Evolutionary conservation across 2,329 filamentous ascomycete species (phyloP), one percentile per base, ranked within the genome.

Genomic region (Diaporthe velutina): DNA sequence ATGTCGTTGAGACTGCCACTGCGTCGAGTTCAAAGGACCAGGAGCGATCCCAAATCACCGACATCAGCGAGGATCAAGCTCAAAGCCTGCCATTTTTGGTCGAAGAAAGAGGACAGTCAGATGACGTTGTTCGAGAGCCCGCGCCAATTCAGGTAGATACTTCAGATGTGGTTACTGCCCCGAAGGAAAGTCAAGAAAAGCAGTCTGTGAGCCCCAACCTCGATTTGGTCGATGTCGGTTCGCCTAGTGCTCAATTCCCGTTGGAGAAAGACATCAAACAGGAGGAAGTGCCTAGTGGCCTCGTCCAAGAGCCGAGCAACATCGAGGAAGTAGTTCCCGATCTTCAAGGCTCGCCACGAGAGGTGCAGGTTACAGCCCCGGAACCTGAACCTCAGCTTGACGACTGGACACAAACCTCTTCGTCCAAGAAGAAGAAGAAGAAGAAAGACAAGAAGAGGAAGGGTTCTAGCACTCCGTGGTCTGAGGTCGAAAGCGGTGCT

Each of bases 401-500:
- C 77, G 80, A 73, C 77, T 71, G 74, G 42, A 78, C 81, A 33
- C 35, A 45, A 45, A 68, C 79, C 17, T 76, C 79, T 61, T 79
- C 79, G 58, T 78, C 78, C 28, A 83, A 83, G 74, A 75, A 76
- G 48, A 75, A 57, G 64, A 75, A 57, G 64, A 83, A 84, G 64
- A 77, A 75, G 71, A 83, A 80, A 55, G 85, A 83, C 78, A 86
- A 83, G 74, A 78, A 80, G 4, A 82, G 71, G 52, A 74, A 82
- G 74, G 80, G 78, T n/a, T 61, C 75, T 5, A 76, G 76, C 70
- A 68, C 76, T 73, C 60, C 76, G 42, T 72, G 76, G 55, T 40
- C 78, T 54, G 66, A 75, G 19, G 60, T 75, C 8, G 74, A 70
- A n/a, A 71, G 55, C 22, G 40, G 52, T 33, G 42, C 54, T 4